Evolutionary conservation across 2,329 filamentous ascomycete species (phyloP).

Genomic region (Pseudogymnoascus sp.): DNA sequence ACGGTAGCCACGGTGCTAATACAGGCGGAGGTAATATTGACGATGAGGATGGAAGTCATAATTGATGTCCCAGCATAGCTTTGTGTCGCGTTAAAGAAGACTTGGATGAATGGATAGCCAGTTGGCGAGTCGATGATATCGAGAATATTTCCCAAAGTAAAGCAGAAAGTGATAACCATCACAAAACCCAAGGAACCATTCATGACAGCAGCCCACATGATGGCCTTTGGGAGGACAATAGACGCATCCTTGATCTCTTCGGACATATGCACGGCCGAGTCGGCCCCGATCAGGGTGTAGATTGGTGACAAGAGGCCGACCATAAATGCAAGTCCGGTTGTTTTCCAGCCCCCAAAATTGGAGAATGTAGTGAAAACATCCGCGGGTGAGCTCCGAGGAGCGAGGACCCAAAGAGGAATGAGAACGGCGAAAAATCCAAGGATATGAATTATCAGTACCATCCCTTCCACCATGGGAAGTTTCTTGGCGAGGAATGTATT

Average conservation of each 20-base stretch:
- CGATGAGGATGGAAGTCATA: conserved; percentile 37
- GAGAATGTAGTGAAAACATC: conserved; percentile 27
- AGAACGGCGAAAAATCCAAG: conserved; percentile 36
- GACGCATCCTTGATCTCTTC: conserved; percentile 43
- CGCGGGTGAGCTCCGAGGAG: conserved; percentile 20
- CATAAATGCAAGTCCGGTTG: conserved; percentile 27
- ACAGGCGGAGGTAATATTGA: conserved; percentile 31
- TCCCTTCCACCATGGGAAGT: conserved; percentile 35
- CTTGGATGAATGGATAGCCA: conserved; percentile 40
- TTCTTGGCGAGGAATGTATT: conserved; percentile 35
- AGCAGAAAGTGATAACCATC: conserved; percentile 28
- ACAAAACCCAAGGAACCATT: conserved; percentile 39
- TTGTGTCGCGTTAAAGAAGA: conserved; percentile 38
- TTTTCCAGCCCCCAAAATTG: conserved; percentile 28
- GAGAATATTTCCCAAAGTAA: conserved; percentile 29
- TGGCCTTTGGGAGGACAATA: conserved; percentile 37
- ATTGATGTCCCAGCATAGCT: conserved; percentile 36
- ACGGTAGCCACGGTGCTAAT: conserved; percentile 30
- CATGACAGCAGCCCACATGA: conserved; percentile 38
- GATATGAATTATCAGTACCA: conserved; percentile 37
- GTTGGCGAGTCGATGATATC: conserved; percentile 32
- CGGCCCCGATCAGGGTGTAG: conserved; percentile 15
- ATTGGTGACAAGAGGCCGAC: conserved; percentile 30
- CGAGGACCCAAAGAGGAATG: conserved; percentile 29
- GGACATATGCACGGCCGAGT: conserved; percentile 32